A percentile compares a stretch with the other conserved stretches of the same genome.
phyloP scores from a whole-genome alignment of 805 yeast species.

The Nakazawaea holstii region DNA sequence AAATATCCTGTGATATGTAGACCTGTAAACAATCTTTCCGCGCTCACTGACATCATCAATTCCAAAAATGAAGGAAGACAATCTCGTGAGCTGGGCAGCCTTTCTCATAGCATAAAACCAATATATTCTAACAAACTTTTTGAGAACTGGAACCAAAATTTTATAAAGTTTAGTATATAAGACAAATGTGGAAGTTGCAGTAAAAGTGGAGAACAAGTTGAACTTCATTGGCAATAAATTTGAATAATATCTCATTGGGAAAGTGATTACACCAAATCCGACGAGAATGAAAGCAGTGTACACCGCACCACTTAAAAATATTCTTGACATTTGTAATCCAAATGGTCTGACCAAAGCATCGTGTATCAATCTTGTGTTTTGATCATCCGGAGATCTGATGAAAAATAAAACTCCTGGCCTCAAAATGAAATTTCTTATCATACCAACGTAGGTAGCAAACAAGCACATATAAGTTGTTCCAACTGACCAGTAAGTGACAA shows the following conservation, averaged over 20 bases:
- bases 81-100: conserved; percentile 52
- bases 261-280: conserved; percentile 69
- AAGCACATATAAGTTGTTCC: conserved; percentile 87
- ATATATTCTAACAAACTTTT: conserved; percentile 35
- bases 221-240: conserved; percentile 24
- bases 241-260: conserved; percentile 34
- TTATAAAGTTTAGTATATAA: conserved; percentile 24
- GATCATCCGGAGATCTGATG: conserved; percentile 92
- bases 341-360: conserved; percentile 83
- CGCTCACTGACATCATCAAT: conserved; percentile 59
- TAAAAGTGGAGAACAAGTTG: not conserved
- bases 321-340: conserved; percentile 63
- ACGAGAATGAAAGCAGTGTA: conserved; percentile 67
- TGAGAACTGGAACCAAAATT: not conserved
- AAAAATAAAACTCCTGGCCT: conserved; percentile 89
- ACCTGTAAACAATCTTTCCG: conserved; percentile 60
- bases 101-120: conserved; percentile 61
- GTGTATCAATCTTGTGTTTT: conserved; percentile 77
- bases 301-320: conserved; percentile 65
- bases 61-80: conserved; percentile 78
- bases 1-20: conserved; percentile 36
- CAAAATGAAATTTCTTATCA: conserved; percentile 66
- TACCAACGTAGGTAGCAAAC: conserved; percentile 81
- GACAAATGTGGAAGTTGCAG: conserved; percentile 8
- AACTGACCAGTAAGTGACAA: conserved; percentile 47